Evolutionary conservation across 1,284 basidiomycete species (phyloP), one percentile per base, ranked within the genome.

Genomic region (Microbotryum lychnidis-dioicae): DNA sequence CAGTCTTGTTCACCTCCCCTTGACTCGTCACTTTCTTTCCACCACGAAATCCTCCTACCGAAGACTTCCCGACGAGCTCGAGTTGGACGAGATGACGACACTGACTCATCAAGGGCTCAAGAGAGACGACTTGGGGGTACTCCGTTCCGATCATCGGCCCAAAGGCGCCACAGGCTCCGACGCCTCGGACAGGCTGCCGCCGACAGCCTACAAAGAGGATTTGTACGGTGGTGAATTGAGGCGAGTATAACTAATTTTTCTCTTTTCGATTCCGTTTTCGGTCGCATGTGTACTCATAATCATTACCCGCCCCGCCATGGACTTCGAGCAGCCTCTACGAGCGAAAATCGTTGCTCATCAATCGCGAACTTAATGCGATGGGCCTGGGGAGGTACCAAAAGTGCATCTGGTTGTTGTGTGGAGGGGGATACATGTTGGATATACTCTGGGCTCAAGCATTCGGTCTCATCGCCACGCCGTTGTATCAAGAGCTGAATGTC

Each of bases 381-480:
- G 85, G 85, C 6, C 86, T 86, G 82, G 86, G 86, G 6, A 80
- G 77, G 59, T 87, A 86, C 70, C 85, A 86, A 76, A 82, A 81
- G 62, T 49, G 78, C 27, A 48, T 45, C 18, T 33, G 54, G 42
- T 50, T 63, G 48, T 57, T 65, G 8, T 65, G 66, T 33, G 70
- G 70, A 8, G 68, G 70, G 33, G 70, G 70, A 3, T 71, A 25
- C 25, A 25, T 25, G 25, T 25, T 25, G 25, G 70, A 71, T 52
- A 58, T 71, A 4, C 44, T 57, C 3, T 71, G 64, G 61, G 70
- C 70, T 14, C 66, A 69, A 44, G 53, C 64, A 7, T 67, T 65
- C n/a, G 70, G 69, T 14, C 50, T 71, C n/a, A 63, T 53, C 54
- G 37, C 31, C n/a, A 33, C 20, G 20, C 48, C 55, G 60, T 42